These are phyloP conservation scores for Diaporthe caulivora DNA, from an alignment of 2,329 filamentous ascomycete species.

Conservation along the genomic window DNA sequence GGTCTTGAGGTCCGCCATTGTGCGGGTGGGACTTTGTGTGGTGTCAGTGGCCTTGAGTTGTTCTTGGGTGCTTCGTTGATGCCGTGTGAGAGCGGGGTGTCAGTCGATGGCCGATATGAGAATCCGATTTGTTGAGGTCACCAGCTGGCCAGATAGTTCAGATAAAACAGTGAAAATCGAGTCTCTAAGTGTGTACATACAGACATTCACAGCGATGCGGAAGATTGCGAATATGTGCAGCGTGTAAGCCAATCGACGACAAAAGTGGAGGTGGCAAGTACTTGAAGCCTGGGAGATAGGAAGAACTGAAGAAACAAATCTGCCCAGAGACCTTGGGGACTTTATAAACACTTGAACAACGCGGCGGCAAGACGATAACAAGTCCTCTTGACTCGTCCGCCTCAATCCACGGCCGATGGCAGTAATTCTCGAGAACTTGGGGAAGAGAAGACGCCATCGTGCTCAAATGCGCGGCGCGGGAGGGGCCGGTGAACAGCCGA, in stretches of 20 bases:
- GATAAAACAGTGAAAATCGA: background rate
- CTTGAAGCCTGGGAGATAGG: background rate
- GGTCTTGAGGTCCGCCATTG: constrained; percentile 67
- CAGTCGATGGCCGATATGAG: background rate
- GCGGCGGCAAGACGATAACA: background rate
- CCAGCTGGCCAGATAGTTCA: no score
- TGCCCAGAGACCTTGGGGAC: background rate
- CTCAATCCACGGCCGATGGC: background rate
- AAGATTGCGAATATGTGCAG: no score
- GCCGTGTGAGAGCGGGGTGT: background rate
- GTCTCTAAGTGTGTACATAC: background rate
- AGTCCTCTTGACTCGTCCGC: background rate
- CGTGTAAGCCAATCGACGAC: constrained; percentile 1
- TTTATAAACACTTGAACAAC: background rate
- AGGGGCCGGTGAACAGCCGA: constrained; percentile 22
- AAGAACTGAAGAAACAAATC: background rate
- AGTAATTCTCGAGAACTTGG: background rate
- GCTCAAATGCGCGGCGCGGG: constrained; percentile 20
- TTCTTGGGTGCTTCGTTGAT: background rate
- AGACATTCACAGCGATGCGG: no score
- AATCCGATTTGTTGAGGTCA: no score
- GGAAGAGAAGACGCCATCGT: background rate
- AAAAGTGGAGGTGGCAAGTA: constrained; percentile 20
- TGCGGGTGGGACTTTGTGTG: background rate
- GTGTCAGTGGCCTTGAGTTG: no score